Percentiles rank a stretch among this genome's conserved stretches.
These are phyloP conservation scores for Yamadazyma tumulicola DNA, from an alignment of 805 yeast genomes.

Conservation along the genomic window DNA sequence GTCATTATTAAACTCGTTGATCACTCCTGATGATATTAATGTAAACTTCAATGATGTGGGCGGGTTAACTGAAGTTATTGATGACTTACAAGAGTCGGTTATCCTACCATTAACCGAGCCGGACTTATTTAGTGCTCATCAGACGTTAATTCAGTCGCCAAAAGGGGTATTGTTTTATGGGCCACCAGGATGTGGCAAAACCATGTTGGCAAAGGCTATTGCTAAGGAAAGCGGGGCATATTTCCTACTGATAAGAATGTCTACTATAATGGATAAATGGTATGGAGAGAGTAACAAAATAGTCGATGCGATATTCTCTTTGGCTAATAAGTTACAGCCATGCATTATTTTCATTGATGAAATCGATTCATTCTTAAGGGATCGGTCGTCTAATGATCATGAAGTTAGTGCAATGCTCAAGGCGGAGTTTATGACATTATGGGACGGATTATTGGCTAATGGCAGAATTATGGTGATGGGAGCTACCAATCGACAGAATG, in stretches of 20 bases:
- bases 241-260: constrained; percentile 87
- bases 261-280: constrained; percentile 95
- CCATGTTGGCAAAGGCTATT: constrained; percentile 94
- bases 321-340: constrained; percentile 87
- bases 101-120: constrained; percentile 79
- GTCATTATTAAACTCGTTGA: constrained; percentile 70
- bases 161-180: constrained; percentile 94
- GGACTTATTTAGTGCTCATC: constrained; percentile 65
- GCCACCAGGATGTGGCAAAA: constrained; percentile 98
- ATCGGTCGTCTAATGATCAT: constrained; percentile 79
- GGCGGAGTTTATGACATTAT: constrained; percentile 95
- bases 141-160: constrained; percentile 77
- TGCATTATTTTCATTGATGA: constrained; percentile 95
- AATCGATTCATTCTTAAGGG: constrained; percentile 90
- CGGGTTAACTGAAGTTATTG: constrained; percentile 78
- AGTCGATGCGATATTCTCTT: constrained; percentile 86
- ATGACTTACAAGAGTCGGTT: constrained; percentile 84
- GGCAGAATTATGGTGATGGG: constrained; percentile 88
- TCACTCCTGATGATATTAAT: constrained; percentile 79
- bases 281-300: constrained; percentile 94
- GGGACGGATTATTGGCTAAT: constrained; percentile 85
- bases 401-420: constrained; percentile 93
- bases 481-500: constrained; percentile 90
- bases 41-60: constrained; percentile 82
- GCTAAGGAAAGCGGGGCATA: constrained; percentile 91